Evolutionary conservation across 1,139 yeast genomes (phyloP).

Genomic region (Blastobotrys malaysiensis): DNA sequence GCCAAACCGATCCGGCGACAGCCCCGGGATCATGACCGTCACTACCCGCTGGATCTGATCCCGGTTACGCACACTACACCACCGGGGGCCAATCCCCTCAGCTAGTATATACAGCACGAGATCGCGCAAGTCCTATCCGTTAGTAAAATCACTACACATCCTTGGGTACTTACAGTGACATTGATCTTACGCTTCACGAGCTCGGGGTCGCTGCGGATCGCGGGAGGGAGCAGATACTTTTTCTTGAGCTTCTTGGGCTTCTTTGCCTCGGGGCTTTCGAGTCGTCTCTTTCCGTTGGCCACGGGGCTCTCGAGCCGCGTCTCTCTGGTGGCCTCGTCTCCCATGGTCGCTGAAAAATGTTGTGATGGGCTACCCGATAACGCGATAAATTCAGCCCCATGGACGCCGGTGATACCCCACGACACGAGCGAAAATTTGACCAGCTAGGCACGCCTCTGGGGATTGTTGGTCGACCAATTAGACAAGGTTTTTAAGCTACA

Average conservation of each 20-base stretch:
- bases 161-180: conserved; percentile 16
- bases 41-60: conserved; percentile 47
- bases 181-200: conserved; percentile 17
- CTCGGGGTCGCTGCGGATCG: conserved; percentile 24
- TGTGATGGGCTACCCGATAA: no score
- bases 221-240: conserved; percentile 24
- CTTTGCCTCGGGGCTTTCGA: not conserved
- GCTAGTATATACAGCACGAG: conserved; percentile 45
- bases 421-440: no score
- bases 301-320: no score
- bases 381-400: not conserved
- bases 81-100: conserved; percentile 30
- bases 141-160: not conserved
- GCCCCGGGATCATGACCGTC: conserved; percentile 62
- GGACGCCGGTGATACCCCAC: no score
- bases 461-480: no score
- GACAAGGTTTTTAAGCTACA: no score
- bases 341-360: not conserved
- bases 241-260: conserved; percentile 9
- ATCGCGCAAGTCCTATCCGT: conserved; percentile 43
- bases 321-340: no score
- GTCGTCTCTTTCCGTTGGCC: not conserved
- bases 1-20: conserved; percentile 45
- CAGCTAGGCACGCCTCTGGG: no score
- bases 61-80: conserved; percentile 37